Evolutionary conservation across 345 rosid genomes (phyloP).

Genomic region (Hibiscus trionum): DNA sequence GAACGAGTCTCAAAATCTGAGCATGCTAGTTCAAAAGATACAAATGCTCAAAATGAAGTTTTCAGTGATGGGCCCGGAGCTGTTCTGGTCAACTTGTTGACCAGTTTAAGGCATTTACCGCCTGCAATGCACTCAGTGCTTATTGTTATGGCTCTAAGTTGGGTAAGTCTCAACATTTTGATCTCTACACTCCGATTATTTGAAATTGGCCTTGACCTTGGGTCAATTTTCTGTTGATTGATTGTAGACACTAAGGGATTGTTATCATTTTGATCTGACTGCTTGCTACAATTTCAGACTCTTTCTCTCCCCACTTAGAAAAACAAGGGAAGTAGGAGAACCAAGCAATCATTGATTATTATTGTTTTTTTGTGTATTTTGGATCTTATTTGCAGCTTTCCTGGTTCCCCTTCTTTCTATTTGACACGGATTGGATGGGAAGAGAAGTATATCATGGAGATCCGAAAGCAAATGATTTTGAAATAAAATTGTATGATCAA

Average conservation of each 20-base stretch:
- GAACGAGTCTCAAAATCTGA: slow-evolving; percentile 30
- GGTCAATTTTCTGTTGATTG: not conserved
- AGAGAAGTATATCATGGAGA: slow-evolving; percentile 94
- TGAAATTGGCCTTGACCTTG: not conserved
- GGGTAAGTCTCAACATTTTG: slow-evolving; percentile 47
- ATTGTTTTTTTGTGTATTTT: not conserved
- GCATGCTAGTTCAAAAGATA: slow-evolving; percentile 27
- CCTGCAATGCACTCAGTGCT: slow-evolving; percentile 92
- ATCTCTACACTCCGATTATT: not conserved
- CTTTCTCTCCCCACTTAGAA: not conserved
- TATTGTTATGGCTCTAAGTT: slow-evolving; percentile 86
- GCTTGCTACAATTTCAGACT: not conserved
- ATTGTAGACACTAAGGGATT: not conserved
- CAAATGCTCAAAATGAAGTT: slow-evolving; percentile 40
- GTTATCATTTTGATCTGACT: no score
- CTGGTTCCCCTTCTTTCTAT: slow-evolving; percentile 96
- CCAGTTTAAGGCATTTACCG: slow-evolving; percentile 91
- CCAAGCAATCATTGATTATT: not conserved
- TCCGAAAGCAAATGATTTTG: slow-evolving; percentile 57
- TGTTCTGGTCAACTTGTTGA: slow-evolving; percentile 78
- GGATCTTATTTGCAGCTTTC: slow-evolving; percentile 59
- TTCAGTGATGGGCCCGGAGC: slow-evolving; percentile 79
- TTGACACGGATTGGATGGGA: slow-evolving; percentile 99
- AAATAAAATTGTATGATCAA: slow-evolving; percentile 57
- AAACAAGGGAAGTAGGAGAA: not conserved